phyloP scores from a whole-genome alignment of 306 rosid genomes.

The Trifolium repens region DNA sequence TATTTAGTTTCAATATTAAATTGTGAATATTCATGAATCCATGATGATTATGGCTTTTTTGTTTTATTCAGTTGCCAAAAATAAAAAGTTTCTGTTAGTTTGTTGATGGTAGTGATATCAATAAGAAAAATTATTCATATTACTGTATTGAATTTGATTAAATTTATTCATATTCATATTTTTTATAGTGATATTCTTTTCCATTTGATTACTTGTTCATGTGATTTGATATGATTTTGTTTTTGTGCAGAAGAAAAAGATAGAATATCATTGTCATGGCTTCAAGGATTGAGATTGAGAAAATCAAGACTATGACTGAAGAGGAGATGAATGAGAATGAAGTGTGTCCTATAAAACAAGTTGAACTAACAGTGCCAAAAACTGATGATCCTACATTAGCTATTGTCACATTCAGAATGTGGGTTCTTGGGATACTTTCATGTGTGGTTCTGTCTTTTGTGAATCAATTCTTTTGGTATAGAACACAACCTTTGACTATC shows the following conservation, averaged over 20 bases:
- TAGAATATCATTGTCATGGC: neutral
- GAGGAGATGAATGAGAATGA: slow-evolving; percentile 39
- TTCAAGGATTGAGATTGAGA: slow-evolving; percentile 40
- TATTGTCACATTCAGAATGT: slow-evolving; percentile 80
- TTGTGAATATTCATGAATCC: no score
- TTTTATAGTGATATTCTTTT: no score
- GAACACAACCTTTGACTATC: slow-evolving; percentile 69
- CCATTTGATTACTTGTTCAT: neutral
- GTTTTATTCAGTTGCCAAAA: no score
- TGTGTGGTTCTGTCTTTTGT: slow-evolving; percentile 75
- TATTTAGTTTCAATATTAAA: no score
- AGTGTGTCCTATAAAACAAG: slow-evolving; percentile 62
- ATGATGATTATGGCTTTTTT: no score
- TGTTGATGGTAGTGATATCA: no score
- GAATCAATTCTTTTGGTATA: slow-evolving; percentile 92
- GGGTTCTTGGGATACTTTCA: slow-evolving; percentile 69
- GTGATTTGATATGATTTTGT: slow-evolving; percentile 1
- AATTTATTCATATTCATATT: no score
- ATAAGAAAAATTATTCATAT: no score
- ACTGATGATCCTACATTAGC: slow-evolving; percentile 76
- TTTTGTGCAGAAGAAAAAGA: slow-evolving; percentile 1
- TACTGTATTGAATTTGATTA: no score
- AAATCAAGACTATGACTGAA: neutral
- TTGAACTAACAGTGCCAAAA: slow-evolving; percentile 76
- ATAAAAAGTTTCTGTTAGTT: no score